Evolutionary conservation across 2,329 filamentous ascomycete genomes (phyloP), one percentile per base, ranked within the genome.

Genomic region (Spiromastix sp.): DNA sequence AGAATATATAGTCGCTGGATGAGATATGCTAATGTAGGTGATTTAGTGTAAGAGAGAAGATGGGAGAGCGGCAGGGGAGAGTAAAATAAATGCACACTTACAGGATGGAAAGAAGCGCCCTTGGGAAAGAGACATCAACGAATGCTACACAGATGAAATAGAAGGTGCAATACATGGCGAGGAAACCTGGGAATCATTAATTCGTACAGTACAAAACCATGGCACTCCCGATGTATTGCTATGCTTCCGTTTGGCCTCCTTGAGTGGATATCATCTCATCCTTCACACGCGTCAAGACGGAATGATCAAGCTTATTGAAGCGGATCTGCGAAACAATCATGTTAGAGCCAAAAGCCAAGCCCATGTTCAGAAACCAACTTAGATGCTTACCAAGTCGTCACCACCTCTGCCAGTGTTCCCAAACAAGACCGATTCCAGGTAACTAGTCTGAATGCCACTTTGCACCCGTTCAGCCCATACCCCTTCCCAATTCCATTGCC

Each of bases 401-500:
- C 61, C 63, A 29, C 50, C 61, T 19, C 64, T 61, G 28, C 70
- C 68, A 4, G 67, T 64, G 39, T 69, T 70, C 4, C 85, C 85
- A 60, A 79, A 96, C 16, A 96, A 61, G 4, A 85, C 78, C 2
- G 77, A 66, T 46, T 96, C 89, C 1, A 84, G 83, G 32, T 85
- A 62, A 50, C 85, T 93, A 7, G 73, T 70, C 33, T 79, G 73
- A 28, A 95, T 74, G 12, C 81, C 81, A 56, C 81, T 83, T 57
- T 76, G 79, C 1, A 94, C 87, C 36, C 89, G 73, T 44, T 87
- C 81, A 54, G 93, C 84, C 89, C 89, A 98, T 0, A 96, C 89
- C 0, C 89, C 87, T 50, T 94, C 85, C 89, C 89, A 96, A 53
- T 93, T 93, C 89, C 89, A 96, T 49, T 93, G 81, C 5, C 81